phyloP scores from a whole-genome alignment of 805 yeast genomes.

The Torulaspora maleeae region DNA sequence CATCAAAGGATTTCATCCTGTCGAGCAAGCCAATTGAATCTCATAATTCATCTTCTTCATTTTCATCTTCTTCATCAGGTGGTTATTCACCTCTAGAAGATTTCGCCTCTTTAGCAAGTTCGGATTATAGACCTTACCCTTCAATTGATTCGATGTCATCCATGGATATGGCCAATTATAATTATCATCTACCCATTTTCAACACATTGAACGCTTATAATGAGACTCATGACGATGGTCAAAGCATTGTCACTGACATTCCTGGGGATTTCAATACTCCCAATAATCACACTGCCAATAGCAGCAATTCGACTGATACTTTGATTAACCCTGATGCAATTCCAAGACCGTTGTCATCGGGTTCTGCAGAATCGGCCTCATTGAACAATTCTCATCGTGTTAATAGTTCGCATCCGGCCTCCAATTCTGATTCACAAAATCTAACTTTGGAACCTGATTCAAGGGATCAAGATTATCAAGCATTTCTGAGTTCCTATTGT shows the following conservation, averaged over 20 bases:
- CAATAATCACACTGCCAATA: not conserved
- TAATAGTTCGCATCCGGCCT: not conserved
- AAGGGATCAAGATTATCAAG: constrained; percentile 25
- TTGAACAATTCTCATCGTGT: not conserved
- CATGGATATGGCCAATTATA: constrained; percentile 10
- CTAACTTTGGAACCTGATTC: not conserved
- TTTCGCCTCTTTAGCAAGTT: constrained; percentile 12
- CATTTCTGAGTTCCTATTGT: constrained; percentile 28
- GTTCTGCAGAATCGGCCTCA: constrained; percentile 6
- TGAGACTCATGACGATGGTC: constrained; percentile 19
- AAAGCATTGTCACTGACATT: constrained; percentile 23
- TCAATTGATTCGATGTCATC: constrained; percentile 12
- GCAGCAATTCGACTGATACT: constrained; percentile 20
- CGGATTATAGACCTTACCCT: constrained; percentile 5
- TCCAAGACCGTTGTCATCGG: constrained; percentile 10
- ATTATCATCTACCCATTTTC: constrained; percentile 9
- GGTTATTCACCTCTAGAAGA: constrained; percentile 22
- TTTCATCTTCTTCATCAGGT: constrained; percentile 17
- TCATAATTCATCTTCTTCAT: constrained; percentile 5
- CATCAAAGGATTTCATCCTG: not conserved
- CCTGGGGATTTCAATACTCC: constrained; percentile 11
- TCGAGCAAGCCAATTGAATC: constrained; percentile 2
- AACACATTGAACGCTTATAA: constrained; percentile 1
- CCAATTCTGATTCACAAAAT: not conserved
- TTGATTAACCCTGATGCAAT: constrained; percentile 13